Base-by-base conservation (phyloP, 2,329 filamentous ascomycete genomes). In the Colletotrichum abscissum region DNA sequence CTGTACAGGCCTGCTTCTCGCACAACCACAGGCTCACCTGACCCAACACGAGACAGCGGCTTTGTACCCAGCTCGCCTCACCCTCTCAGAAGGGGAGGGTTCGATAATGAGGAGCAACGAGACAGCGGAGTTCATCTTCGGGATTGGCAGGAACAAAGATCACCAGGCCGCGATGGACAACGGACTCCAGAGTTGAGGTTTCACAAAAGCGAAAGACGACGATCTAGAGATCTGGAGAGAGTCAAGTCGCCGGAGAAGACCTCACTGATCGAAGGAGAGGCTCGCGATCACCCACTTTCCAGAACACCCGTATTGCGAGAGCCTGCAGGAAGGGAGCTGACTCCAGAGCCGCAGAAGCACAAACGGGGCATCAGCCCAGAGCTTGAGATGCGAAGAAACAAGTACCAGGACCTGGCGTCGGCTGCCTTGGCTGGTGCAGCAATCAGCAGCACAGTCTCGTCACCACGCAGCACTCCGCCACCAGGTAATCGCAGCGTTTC, bases 81-180 rank as follows among this genome's bases (percentile, higher is more conserved):
- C 55, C 79, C 82, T 52, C 81, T 81, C 64, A 80, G 79, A 67
- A 85, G 80, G 75, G 79, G 80, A 63, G 70, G 77, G 1, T 75
- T 79, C 16, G 79, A 80, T 14, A 79, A 83, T 24, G 81, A 84
- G 35, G 77, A 80, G 35, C 81, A 84, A 62, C 85, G 87, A 56
- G 89, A 92, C 77, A 91, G 90, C 79, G 89, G 88, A 30, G 86
- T 91, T 35, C 87, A 90, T 76, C 82, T 90, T 56, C 86, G 84
- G 26, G 88, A 89, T 54, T 84, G 82, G 82, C 75, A 78, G n/a
- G 85, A 85, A 46, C 76, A 63, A 58, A 76, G 75, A 55, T 67
- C 77, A n/a, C 60, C 28, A 64, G 63, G 42, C 57, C 73, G 75
- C 74, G 77, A 76, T 75, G 67, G 73, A 69, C 68, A 78, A 38